Evolutionary conservation across 192 early-diverging fungal species (phyloP), one percentile per base, ranked within the genome.

Genomic region (Backusella liffmaniae): DNA sequence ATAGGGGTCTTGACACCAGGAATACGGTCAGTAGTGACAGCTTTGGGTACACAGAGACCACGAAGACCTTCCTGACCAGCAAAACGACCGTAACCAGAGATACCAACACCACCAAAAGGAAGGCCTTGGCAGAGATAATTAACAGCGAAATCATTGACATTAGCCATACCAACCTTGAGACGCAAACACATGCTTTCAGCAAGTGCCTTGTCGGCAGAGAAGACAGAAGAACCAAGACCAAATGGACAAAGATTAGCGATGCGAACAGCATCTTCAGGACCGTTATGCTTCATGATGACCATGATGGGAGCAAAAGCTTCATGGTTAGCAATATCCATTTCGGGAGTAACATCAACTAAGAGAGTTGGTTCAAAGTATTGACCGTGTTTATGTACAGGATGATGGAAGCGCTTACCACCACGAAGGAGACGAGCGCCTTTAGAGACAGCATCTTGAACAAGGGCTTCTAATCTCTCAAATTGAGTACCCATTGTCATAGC

Each of bases 131-230:
- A 94, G 5, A 96, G 85, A 71, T 96, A 96, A 68, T 91, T 94
- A 74, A 92, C 90, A 18, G 87, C 95, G 76, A 94, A 96, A 77
- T 95, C 95, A 79, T 96, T 96, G 73, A 96, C 83, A 65, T 96
- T 96, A 66, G 88, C 80, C 92, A 94, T 94, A 16, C 95, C 95
- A 0, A 87, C 86, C 73, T 88, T 89, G 59, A 96, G 79, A 16
- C 77, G 79, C 26, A 86, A 79, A n/a, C 89, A 88, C 29, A 96
- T 86, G 10, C 85, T 79, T 34, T 87, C 80, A 9, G 86, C 94
- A 49, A 87, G 83, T 9, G 70, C 76, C 30, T 89, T 86, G 74
- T 96, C 89, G 26, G 84, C 84, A 2, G 92, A 92, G 79, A 96
- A 96, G 15, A 96, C 91, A 72, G 86, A 90, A 12, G 91, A 91